Evolutionary conservation across 2,329 filamentous ascomycete genomes (phyloP).

Genomic region (Cladosporium sp.): DNA sequence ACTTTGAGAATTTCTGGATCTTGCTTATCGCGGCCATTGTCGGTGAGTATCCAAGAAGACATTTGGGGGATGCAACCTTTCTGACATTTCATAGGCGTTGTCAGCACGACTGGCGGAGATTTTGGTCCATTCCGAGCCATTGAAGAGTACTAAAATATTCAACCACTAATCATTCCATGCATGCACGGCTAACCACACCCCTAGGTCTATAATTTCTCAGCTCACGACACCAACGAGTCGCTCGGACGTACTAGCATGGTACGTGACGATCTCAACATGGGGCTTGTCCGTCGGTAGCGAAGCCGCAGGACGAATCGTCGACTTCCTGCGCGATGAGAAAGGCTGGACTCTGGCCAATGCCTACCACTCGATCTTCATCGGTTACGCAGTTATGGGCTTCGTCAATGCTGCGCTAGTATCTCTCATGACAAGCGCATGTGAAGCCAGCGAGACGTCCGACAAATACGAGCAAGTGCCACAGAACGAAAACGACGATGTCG

Average conservation of each 20-base stretch:
- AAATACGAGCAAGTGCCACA: constrained; percentile 25
- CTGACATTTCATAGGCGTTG: constrained; percentile 20
- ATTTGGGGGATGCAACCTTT: background rate
- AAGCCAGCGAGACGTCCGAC: constrained; percentile 34
- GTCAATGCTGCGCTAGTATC: constrained; percentile 45
- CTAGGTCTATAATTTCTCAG: constrained; percentile 48
- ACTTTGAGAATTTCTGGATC: constrained; percentile 30
- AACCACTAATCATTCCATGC: constrained; percentile 35
- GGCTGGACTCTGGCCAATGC: constrained; percentile 47
- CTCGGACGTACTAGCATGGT: constrained; percentile 62
- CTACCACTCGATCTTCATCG: constrained; percentile 54
- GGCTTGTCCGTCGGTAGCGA: constrained; percentile 52
- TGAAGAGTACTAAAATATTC: constrained; percentile 43
- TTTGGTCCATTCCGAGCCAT: constrained; percentile 63
- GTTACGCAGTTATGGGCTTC: constrained; percentile 52
- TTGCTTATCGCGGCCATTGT: constrained; percentile 27
- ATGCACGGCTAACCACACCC: constrained; percentile 21
- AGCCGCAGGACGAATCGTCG: constrained; percentile 46
- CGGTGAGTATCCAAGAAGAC: background rate
- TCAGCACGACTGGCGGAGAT: constrained; percentile 48
- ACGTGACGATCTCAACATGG: constrained; percentile 52
- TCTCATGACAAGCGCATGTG: constrained; percentile 46
- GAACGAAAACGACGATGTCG: constrained; percentile 21
- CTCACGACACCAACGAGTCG: constrained; percentile 50
- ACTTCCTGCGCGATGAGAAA: constrained; percentile 38